phyloP scores from a whole-genome alignment of 306 rosid species.

The Arachis hypogaea region DNA sequence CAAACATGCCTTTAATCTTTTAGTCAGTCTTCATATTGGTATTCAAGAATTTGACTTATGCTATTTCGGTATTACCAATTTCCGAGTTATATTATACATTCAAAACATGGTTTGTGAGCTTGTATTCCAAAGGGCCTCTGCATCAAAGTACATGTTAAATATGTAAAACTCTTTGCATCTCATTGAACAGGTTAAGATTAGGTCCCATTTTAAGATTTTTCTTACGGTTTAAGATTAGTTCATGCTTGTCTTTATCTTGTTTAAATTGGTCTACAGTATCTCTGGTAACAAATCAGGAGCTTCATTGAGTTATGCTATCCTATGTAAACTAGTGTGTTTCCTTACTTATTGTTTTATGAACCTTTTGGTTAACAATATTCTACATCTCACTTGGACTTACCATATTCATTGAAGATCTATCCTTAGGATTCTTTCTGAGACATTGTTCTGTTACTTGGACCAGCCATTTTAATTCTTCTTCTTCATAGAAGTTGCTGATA shows the following conservation, averaged over 20 bases:
- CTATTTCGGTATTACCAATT: not conserved
- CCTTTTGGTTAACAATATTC: constrained; percentile 12
- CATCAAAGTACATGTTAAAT: not conserved
- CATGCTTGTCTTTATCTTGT: constrained; percentile 5
- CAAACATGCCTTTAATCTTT: not conserved
- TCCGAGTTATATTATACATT: not conserved
- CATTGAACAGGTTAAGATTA: not conserved
- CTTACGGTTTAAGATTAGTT: not conserved
- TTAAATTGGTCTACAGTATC: not conserved
- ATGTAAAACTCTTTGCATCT: not conserved
- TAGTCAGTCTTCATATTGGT: not conserved
- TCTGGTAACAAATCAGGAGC: not conserved
- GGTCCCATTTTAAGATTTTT: not conserved
- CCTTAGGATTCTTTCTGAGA: constrained; percentile 52
- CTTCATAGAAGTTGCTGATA: constrained; percentile 47
- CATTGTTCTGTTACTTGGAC: constrained; percentile 53
- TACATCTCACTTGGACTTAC: constrained; percentile 40
- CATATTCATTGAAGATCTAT: constrained; percentile 49
- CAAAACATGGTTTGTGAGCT: not conserved
- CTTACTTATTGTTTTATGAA: constrained; percentile 10
- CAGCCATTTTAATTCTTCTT: constrained; percentile 44
- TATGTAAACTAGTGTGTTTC: constrained; percentile 1
- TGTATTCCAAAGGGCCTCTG: not conserved
- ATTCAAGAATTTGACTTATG: not conserved
- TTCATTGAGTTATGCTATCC: not conserved